Evolutionary conservation across 768 basidiomycete species (phyloP).

Genomic region (Pleurotus giganteus): DNA sequence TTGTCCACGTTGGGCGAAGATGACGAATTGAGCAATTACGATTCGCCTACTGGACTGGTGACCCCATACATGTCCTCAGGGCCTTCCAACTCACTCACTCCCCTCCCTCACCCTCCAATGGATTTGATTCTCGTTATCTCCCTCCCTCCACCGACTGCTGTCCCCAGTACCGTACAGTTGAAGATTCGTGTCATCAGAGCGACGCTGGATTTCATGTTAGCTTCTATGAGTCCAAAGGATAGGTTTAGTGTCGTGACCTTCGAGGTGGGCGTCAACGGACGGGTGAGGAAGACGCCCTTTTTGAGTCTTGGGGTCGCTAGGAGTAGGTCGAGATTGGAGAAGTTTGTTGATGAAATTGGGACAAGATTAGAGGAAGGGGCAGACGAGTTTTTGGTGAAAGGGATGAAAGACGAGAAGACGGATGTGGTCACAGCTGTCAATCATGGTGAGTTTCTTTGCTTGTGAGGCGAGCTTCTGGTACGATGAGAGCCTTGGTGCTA

Average conservation of each 20-base stretch:
- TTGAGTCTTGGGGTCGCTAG: constrained; percentile 66
- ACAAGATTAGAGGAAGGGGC: constrained; percentile 36
- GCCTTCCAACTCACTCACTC: constrained; percentile 76
- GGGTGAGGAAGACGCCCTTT: constrained; percentile 93
- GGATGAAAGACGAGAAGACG: constrained; percentile 87
- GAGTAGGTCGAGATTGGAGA: constrained; percentile 67
- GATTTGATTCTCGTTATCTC: constrained; percentile 93
- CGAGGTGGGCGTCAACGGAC: constrained; percentile 80
- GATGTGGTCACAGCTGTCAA: constrained; percentile 99
- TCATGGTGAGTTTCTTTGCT: constrained; percentile 52
- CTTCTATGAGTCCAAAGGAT: constrained; percentile 73
- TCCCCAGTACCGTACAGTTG: constrained; percentile 77
- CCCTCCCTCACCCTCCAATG: constrained; percentile 81
- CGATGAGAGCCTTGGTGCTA: constrained; percentile 23
- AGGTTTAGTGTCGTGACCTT: constrained; percentile 90
- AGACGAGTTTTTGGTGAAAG: constrained; percentile 62
- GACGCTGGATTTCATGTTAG: constrained; percentile 83
- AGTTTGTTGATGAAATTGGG: constrained; percentile 76
- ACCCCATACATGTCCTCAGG: constrained; percentile 72
- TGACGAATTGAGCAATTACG: constrained; percentile 61
- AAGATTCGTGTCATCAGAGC: constrained; percentile 88
- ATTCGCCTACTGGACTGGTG: constrained; percentile 55
- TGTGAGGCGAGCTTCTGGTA: not conserved
- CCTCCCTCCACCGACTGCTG: constrained; percentile 69
- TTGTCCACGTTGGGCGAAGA: constrained; percentile 70